Evolutionary conservation across 345 rosid genomes (phyloP), one percentile per base, ranked within the genome.

Genomic region (Fremontodendron californicum): DNA sequence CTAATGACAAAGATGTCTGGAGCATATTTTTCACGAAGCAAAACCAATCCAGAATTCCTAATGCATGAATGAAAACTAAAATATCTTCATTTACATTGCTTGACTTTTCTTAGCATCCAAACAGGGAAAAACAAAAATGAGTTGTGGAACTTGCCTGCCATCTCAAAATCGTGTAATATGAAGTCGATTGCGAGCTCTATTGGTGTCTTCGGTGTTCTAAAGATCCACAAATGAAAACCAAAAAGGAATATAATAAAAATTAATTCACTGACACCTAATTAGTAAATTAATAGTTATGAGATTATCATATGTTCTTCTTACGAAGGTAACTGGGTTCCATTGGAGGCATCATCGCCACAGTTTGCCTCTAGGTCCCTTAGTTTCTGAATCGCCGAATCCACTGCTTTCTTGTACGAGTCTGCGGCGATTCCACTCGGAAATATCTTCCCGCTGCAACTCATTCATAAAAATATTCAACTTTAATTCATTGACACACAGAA

Each of bases 151-250:
- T 62, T n/a, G 92, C 99, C 99, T 73, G 99, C 96, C 99, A 95
- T 95, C 91, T 95, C 99, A 80, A 95, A 95, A 76, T 95, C 99
- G 78, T 95, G 99, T 43, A 95, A 89, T 71, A 95, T 93, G 85
- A 95, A 95, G 87, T 95, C 99, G 80, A 95, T 95, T 76, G 99
- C 99, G 54, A 95, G 97, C 79, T 95, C 99, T 61, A 95, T 90
- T 10, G 98, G 99, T 78, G 99, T 90, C 85, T 87, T 86, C 7
- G 97, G 96, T 43, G 84, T 73, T 74, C 99, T 92, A 40, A 57
- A 74, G 75, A 60, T 40, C 78, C 46, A 42, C 40, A 16, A 33
- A 3, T 39, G 33, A 5, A 39, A 63, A 79, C 25, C 19, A 63
- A 74, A 48, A 4, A 75, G 8, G 75, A 4, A 62, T 19, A 9